Conservation (phyloP, 2,329 filamentous ascomycete species). For the Penicillium sp. region DNA sequence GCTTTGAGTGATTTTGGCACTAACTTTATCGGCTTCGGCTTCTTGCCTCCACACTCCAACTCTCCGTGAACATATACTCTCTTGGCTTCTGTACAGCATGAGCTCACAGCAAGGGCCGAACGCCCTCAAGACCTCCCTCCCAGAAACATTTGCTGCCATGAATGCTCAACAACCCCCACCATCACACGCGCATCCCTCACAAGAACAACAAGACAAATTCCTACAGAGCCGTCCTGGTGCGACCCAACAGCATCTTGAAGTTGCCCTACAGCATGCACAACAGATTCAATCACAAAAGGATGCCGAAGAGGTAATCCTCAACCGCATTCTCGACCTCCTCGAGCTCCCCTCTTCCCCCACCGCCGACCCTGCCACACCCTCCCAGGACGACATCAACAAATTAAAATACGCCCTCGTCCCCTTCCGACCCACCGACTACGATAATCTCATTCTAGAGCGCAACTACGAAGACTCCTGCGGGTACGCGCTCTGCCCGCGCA, state of each 20-base stretch:
- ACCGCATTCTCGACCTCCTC: constrained; percentile 71
- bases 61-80: no score
- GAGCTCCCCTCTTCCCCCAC: constrained; percentile 58
- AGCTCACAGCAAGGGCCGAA: constrained; percentile 41
- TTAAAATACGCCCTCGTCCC: constrained; percentile 69
- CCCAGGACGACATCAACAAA: constrained; percentile 60
- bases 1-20: no score
- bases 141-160: constrained; percentile 43
- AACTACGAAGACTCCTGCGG: constrained; percentile 82
- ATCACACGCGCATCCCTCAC: constrained; percentile 27
- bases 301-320: constrained; percentile 72
- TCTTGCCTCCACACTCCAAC: no score
- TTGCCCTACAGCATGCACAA: constrained; percentile 79
- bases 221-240: constrained; percentile 39
- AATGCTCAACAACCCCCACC: constrained; percentile 44
- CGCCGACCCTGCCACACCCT: constrained; percentile 55
- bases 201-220: constrained; percentile 27
- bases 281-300: constrained; percentile 82
- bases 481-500: constrained; percentile 73
- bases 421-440: constrained; percentile 88
- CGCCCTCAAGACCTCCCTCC: constrained; percentile 63
- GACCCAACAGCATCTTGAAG: constrained; percentile 54
- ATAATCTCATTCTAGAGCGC: constrained; percentile 83
- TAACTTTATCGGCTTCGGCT: no score
- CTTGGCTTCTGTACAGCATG: constrained; percentile 13